Conservation (phyloP, 1,284 basidiomycete genomes). For the Fistulinella cinereoalba region DNA sequence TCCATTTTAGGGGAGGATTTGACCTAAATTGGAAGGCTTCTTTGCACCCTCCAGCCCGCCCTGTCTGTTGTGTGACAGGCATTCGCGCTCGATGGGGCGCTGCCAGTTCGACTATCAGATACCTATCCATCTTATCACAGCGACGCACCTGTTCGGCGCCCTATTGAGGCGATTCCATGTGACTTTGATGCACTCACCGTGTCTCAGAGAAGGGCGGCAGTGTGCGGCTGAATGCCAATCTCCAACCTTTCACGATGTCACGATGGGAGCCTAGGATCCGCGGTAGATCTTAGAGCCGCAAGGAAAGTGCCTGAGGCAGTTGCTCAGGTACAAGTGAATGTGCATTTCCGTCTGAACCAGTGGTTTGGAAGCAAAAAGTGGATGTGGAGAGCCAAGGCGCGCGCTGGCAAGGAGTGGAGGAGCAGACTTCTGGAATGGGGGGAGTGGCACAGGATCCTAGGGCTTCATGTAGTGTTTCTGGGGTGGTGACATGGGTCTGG, state of each 20-base stretch:
- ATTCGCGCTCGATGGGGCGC: constrained; percentile 16
- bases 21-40: constrained; percentile 31
- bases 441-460: too few species aligned
- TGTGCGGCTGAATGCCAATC: constrained; percentile 20
- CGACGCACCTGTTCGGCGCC: background rate
- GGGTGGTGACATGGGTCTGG: too few species aligned
- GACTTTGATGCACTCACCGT: constrained; percentile 1
- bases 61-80: constrained; percentile 27
- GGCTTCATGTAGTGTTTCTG: too few species aligned
- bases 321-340: too few species aligned
- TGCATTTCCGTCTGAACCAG: too few species aligned
- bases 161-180: background rate
- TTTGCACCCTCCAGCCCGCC: constrained; percentile 24
- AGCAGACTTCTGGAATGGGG: too few species aligned
- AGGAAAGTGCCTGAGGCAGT: too few species aligned
- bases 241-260: constrained; percentile 23
- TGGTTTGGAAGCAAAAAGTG: too few species aligned
- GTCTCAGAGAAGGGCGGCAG: background rate
- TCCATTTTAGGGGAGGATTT: constrained; percentile 34
- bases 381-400: too few species aligned
- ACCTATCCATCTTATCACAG: constrained; percentile 9
- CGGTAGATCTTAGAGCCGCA: constrained; percentile 19
- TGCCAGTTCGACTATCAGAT: constrained; percentile 27
- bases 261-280: constrained; percentile 24
- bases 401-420: too few species aligned